phyloP scores from a whole-genome alignment of 2,329 filamentous ascomycete genomes.

The Aspergillus hiratsukae region DNA sequence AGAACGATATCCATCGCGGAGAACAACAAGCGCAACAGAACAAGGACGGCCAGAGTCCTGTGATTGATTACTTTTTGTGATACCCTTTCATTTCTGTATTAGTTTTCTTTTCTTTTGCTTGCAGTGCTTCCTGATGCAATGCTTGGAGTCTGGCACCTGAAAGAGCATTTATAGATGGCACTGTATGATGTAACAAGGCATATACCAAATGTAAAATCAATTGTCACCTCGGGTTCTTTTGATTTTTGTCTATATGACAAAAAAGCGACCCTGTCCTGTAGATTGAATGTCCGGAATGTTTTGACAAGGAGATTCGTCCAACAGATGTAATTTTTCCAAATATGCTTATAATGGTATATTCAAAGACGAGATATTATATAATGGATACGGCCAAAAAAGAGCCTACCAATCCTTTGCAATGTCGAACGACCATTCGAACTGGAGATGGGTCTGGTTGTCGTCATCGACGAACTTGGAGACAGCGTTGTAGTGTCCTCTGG shows the following conservation, averaged over 20 bases:
- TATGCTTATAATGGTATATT: conserved; percentile 20
- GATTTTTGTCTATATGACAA: neutral
- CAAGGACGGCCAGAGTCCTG: conserved; percentile 66
- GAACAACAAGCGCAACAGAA: conserved; percentile 69
- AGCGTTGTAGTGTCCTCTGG: conserved; percentile 85
- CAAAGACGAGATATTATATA: conserved; percentile 1
- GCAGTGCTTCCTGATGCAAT: conserved; percentile 8
- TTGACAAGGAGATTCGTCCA: conserved; percentile 21
- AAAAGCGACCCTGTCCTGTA: neutral
- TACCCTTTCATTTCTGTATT: conserved; percentile 29
- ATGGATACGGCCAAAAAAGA: conserved; percentile 2
- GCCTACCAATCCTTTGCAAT: conserved; percentile 86
- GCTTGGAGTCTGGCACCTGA: conserved; percentile 27
- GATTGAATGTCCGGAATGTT: neutral
- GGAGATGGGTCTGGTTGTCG: conserved; percentile 82
- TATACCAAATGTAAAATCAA: neutral
- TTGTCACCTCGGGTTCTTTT: neutral
- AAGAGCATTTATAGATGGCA: conserved; percentile 24
- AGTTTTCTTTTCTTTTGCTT: conserved; percentile 8
- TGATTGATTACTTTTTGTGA: conserved; percentile 68
- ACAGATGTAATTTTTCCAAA: conserved; percentile 25
- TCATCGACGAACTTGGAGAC: conserved; percentile 91
- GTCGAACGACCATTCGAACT: conserved; percentile 95
- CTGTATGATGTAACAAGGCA: conserved; percentile 5
- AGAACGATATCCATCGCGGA: conserved; percentile 77